Base-by-base conservation (phyloP, 2,329 filamentous ascomycete species). In the Dactylellina parvicollis region DNA sequence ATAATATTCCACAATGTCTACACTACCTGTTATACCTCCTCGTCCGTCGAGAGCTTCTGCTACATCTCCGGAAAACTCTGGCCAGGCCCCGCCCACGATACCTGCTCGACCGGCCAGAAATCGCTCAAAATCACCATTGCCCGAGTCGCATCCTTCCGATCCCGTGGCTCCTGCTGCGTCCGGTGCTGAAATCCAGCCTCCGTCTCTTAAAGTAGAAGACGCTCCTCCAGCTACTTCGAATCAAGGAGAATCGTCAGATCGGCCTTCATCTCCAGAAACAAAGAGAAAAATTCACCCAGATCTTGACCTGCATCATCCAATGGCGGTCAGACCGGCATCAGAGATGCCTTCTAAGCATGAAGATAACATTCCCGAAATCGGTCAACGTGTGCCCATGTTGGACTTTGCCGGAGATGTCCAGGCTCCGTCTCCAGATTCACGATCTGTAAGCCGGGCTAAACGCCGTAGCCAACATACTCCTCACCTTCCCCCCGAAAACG, bases 381-480 rank as follows among this genome's bases (percentile, higher is more conserved):
- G 94, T 50, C 88, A 91, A 78, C 90, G 93, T 79, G 94, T 99
- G 38, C 95, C 95, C 54, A 95, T 99, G 91, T 90, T 95, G 79
- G 90, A 89, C 59, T 88, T 95, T 80, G 91, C 95, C 44, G 95
- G 95, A 74, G 94, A 98, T 80, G 95, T 98, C 8, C 95, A 99
- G 82, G 95, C 95, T 12, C 95, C 95, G 1, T 95, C 93, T 1
- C 92, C 93, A n/a, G 62, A 67, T 32, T 56, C 61, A 32, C 70
- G 70, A 24, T 74, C 70, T 38, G 54, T 40, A 5, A 74, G 70
- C 49, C 55, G 70, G 20, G 32, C 61, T 36, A 74, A 74, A 82
- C 18, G 80, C 82, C 52, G 75, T 72, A 75, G 55, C 79, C 66
- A 75, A 80, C 40, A 77, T 82, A 40, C 54, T 18, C 61, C 54